Percentiles rank a stretch among this genome's conserved stretches.
Evolutionary conservation across 2,329 filamentous ascomycete species (phyloP).

Genomic region (Orbilia quercus): DNA sequence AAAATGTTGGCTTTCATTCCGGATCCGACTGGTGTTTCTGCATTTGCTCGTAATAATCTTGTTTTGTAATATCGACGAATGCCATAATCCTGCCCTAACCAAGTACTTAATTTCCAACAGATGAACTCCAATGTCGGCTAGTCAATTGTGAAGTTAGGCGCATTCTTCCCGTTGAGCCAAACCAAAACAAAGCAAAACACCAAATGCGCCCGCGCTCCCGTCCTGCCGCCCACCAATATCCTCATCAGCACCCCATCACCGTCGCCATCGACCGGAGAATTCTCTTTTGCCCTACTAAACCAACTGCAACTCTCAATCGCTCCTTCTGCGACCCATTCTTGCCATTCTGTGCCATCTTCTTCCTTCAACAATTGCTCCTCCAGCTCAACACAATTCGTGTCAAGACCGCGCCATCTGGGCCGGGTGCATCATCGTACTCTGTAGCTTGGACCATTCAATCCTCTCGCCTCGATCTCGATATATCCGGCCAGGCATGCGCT

Average conservation of each 20-base stretch:
- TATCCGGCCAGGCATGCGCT: conserved; percentile 62
- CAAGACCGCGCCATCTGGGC: conserved; percentile 3
- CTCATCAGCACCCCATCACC: conserved; percentile 1
- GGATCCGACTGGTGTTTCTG: too few relatives aligned
- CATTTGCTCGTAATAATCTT: too few relatives aligned
- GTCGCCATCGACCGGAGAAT: neutral
- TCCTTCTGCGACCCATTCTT: neutral
- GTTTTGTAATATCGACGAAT: too few relatives aligned
- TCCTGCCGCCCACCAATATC: conserved; percentile 13
- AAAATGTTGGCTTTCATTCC: too few relatives aligned
- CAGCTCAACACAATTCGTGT: neutral
- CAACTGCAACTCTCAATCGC: neutral
- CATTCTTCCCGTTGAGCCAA: neutral
- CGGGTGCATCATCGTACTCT: conserved; percentile 1
- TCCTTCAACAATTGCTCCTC: neutral
- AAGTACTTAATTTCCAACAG: too few relatives aligned
- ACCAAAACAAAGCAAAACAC: conserved; percentile 55
- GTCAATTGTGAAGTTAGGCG: too few relatives aligned
- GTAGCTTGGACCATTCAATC: conserved; percentile 55
- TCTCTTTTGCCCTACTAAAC: neutral
- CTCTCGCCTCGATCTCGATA: conserved; percentile 26
- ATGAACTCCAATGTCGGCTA: too few relatives aligned
- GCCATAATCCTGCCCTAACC: too few relatives aligned
- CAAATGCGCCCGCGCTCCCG: conserved; percentile 29
- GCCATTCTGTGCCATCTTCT: neutral